Evolutionary conservation across 805 yeast species (phyloP), one percentile per base, ranked within the genome.

Genomic region (Candida lessepsii): DNA sequence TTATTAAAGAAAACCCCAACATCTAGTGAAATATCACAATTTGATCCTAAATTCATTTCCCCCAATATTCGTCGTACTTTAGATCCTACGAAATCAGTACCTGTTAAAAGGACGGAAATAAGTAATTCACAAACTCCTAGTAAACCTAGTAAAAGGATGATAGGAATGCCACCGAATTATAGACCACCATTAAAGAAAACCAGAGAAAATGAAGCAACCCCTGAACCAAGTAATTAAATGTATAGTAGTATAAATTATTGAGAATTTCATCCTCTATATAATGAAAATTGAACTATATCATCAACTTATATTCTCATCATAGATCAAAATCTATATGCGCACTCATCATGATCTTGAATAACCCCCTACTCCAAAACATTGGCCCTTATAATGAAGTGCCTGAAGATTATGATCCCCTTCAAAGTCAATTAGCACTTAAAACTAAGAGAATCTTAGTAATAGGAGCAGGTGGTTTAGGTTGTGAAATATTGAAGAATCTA

Each of bases 401-500:
- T 0, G 64, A 57, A 4, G 71, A 65, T 13, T 69, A 67, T 43
- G 41, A 45, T 7, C 27, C 48, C 5, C 34, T 35, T 1, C 54
- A 47, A 9, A 62, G 70, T 5, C 29, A 42, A 3, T 14, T 42
- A 2, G 55, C 64, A 3, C 48, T 69, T 3, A 18, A 27, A 5
- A 38, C 38, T 4, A 40, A 63, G 13, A 57, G 53, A 20, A 48
- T 70, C 5, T 49, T 70, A 18, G 77, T 78, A 6, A 73, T 84
- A 32, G 95, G 95, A 1, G 91, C 91, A 1, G 95, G 95, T 1
- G 95, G 95, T 0, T 63, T 85, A 17, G 95, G 95, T 3, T 85
- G 95, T 61, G 93, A 86, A 58, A 81, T 85, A 21, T 60, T 85
- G 33, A 86, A 86, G 60, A 75, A 83, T 57, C 65, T 86, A 37